Base-by-base conservation (phyloP, 2,329 filamentous ascomycete species). In the Botrytis elliptica region DNA sequence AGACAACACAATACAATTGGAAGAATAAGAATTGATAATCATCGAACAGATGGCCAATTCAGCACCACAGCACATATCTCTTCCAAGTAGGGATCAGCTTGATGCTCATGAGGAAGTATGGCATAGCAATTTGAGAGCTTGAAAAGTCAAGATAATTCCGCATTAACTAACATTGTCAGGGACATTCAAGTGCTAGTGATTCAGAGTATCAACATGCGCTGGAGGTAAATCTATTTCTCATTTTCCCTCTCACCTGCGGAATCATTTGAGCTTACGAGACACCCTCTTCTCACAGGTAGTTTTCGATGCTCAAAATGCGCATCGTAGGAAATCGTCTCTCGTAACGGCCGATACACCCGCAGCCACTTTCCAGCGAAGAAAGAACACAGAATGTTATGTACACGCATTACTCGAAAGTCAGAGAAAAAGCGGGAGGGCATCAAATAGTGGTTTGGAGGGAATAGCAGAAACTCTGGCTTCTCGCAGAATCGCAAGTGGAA, bases 291-390 rank as follows among this genome's bases (percentile, higher is more conserved):
- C 29, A 36, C 49, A 84, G 88, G 89, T 92, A 68, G 85, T 88
- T 36, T 91, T 92, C 78, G 89, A 92, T 75, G 83, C 87, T 1
- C 82, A 85, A 57, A 90, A 88, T 76, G 85, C 86, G 0, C 89
- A 91, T 78, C 87, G 90, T 36, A 87, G 90, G 74, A 92, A 92
- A 83, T 91, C 89, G 78, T 92, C 90, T 20, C 84, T 92, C 67
- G 87, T 91, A 20, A 80, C 85, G 7, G 83, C 83, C 67, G 88
- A 91, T 44, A 79, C 83, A 4, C 78, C 82, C 25, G 75, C 79
- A 12, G 84, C 84, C 8, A 76, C 83, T 69, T 78, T 84, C 16
- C 80, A 79, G 10, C 78, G 80, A 60, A 78, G 81, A 44, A 81
- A 82, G 75, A 85, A 85, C 77, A 87, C 87, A 20, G 88, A 90